phyloP scores from a whole-genome alignment of 768 basidiomycete genomes.

The Trametes coccinea region DNA sequence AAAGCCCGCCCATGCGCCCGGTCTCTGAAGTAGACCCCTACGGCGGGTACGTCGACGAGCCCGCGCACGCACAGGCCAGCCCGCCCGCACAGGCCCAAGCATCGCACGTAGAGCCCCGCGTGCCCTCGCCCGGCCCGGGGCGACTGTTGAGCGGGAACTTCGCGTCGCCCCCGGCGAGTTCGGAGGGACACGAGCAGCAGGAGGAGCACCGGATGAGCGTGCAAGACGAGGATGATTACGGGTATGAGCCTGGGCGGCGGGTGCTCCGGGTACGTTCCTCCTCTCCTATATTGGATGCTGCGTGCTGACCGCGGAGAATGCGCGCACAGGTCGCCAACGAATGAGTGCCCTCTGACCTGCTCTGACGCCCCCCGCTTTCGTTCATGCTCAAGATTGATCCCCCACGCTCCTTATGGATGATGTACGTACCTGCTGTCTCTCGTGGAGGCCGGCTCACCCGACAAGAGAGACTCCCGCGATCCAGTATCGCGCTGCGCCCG shows the following conservation, averaged over 20 bases:
- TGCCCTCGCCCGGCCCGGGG: conserved; percentile 5
- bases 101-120: conserved; percentile 1
- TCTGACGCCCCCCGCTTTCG: too few relatives aligned
- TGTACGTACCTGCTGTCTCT: neutral
- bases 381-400: neutral
- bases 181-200: conserved; percentile 22
- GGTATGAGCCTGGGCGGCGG: conserved; percentile 30
- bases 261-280: conserved; percentile 32
- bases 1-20: conserved; percentile 15
- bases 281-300: neutral
- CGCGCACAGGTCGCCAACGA: conserved; percentile 16
- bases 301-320: neutral
- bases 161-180: conserved; percentile 20
- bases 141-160: conserved; percentile 20
- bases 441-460: conserved; percentile 5
- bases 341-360: neutral
- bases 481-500: neutral
- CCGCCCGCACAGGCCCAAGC: conserved; percentile 13
- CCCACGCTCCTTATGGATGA: conserved; percentile 3
- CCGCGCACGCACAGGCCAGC: neutral
- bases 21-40: conserved; percentile 26
- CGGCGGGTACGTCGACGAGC: conserved; percentile 26
- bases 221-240: conserved; percentile 38
- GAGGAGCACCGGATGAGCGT: conserved; percentile 31
- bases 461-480: neutral